phyloP scores from a whole-genome alignment of 495 filamentous ascomycete genomes.

The Hypoxylon subgilvum region DNA sequence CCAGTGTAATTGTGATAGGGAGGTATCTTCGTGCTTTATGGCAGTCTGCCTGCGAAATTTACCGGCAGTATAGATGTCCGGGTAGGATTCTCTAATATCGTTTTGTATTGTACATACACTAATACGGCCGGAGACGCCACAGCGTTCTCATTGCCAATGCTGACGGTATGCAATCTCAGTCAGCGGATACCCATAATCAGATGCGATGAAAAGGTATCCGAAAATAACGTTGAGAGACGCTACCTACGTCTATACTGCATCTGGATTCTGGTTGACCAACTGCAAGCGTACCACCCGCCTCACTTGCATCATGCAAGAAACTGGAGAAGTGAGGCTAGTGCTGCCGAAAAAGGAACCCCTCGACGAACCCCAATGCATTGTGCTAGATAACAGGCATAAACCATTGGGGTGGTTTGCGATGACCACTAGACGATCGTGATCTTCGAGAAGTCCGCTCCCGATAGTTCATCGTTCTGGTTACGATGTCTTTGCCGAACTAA shows the following conservation, averaged over 20 bases:
- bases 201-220: slow-evolving; percentile 21
- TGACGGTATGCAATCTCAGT: slow-evolving; percentile 26
- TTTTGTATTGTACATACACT: slow-evolving; percentile 1
- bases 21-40: not conserved
- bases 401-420: too few species aligned
- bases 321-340: slow-evolving; percentile 32
- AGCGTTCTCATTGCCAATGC: slow-evolving; percentile 15
- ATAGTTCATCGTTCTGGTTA: too few species aligned
- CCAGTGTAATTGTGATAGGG: slow-evolving; percentile 13
- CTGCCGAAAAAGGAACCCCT: slow-evolving; percentile 29
- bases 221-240: slow-evolving; percentile 31
- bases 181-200: slow-evolving; percentile 26
- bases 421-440: too few species aligned
- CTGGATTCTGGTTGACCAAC: slow-evolving; percentile 13
- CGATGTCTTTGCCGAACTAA: not conserved
- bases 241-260: not conserved
- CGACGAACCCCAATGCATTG: slow-evolving; percentile 12
- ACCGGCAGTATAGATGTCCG: not conserved
- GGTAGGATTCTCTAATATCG: slow-evolving; percentile 11
- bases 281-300: slow-evolving; percentile 34
- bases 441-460: too few species aligned
- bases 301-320: slow-evolving; percentile 36
- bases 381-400: not conserved
- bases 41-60: not conserved
- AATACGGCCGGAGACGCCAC: not conserved